Conservation (phyloP, 768 basidiomycete species). For the Cystobasidium tubakii region DNA sequence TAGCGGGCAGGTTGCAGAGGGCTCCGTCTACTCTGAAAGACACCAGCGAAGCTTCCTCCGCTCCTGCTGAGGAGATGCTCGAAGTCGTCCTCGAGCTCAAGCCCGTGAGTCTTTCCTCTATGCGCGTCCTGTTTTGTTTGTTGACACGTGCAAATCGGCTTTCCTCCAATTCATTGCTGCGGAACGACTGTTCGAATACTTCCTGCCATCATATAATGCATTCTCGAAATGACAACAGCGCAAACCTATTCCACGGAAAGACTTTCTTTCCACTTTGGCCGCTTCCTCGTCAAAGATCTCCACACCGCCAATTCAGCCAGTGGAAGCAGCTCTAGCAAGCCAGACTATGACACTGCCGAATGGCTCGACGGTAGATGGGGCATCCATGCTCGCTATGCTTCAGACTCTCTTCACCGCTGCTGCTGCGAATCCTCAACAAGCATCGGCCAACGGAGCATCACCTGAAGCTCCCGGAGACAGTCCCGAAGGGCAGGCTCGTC, state of each 20-base stretch:
- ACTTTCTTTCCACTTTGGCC: background rate
- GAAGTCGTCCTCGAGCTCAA: slow-evolving; percentile 33
- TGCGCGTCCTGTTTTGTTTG: slow-evolving; percentile 11
- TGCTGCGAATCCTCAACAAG: background rate
- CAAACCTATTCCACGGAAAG: background rate
- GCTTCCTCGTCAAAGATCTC: background rate
- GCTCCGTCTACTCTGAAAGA: background rate
- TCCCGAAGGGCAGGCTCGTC: slow-evolving; percentile 1
- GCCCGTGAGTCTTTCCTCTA: slow-evolving; percentile 8
- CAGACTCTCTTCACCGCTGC: slow-evolving; percentile 8
- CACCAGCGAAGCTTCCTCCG: background rate
- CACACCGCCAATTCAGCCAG: background rate
- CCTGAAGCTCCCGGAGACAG: background rate
- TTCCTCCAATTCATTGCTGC: background rate
- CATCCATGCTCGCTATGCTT: background rate
- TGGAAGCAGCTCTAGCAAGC: background rate
- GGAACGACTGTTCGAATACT: too few relatives aligned
- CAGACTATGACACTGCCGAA: background rate
- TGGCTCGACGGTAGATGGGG: background rate
- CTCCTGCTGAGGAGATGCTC: background rate
- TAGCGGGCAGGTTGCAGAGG: slow-evolving; percentile 3
- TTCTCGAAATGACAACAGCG: background rate
- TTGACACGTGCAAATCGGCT: slow-evolving; percentile 10
- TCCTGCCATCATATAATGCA: too few relatives aligned
- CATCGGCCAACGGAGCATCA: background rate